A percentile compares a stretch with the other conserved stretches of the same genome.
phyloP scores from a whole-genome alignment of 2,329 filamentous ascomycete genomes.

The Aureobasidium lini region DNA sequence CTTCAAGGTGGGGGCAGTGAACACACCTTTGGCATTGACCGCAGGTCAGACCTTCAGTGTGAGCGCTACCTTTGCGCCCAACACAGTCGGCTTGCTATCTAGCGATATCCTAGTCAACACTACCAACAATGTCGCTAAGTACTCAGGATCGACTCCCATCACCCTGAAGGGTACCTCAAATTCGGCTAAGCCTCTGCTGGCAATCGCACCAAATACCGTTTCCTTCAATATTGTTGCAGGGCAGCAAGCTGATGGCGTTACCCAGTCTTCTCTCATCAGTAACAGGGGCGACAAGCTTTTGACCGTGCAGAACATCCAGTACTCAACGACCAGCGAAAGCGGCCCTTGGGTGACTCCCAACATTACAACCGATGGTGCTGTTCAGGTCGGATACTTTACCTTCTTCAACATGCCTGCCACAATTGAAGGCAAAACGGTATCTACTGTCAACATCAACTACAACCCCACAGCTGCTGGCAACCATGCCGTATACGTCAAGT shows the following conservation, averaged over 20 bases:
- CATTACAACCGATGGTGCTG: slow-evolving; percentile 25
- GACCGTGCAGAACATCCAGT: slow-evolving; percentile 38
- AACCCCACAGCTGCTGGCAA: slow-evolving; percentile 41
- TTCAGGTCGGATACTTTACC: slow-evolving; percentile 42
- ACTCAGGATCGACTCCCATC: slow-evolving; percentile 40
- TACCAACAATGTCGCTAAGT: slow-evolving; percentile 40
- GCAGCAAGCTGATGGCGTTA: slow-evolving; percentile 26
- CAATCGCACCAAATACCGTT: slow-evolving; percentile 41
- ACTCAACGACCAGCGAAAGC: slow-evolving; percentile 36
- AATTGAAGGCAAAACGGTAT: slow-evolving; percentile 34
- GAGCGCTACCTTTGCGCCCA: slow-evolving; percentile 39
- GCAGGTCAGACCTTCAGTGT: slow-evolving; percentile 34
- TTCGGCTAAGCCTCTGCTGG: slow-evolving; percentile 40
- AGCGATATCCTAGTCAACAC: slow-evolving; percentile 43
- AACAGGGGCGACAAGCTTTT: slow-evolving; percentile 45
- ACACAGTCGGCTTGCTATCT: slow-evolving; percentile 41
- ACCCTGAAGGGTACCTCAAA: slow-evolving; percentile 44
- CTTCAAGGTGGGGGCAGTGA: slow-evolving; percentile 29
- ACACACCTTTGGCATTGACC: slow-evolving; percentile 28
- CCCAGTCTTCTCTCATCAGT: slow-evolving; percentile 40
- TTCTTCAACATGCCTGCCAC: slow-evolving; percentile 41
- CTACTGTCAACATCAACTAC: slow-evolving; percentile 41
- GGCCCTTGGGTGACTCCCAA: slow-evolving; percentile 40
- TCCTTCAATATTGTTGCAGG: slow-evolving; percentile 46
- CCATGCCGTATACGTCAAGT: slow-evolving; percentile 42